Evolutionary conservation across 164 flowering plant genomes (phyloP).

Genomic region (Hamamelis virginiana): DNA sequence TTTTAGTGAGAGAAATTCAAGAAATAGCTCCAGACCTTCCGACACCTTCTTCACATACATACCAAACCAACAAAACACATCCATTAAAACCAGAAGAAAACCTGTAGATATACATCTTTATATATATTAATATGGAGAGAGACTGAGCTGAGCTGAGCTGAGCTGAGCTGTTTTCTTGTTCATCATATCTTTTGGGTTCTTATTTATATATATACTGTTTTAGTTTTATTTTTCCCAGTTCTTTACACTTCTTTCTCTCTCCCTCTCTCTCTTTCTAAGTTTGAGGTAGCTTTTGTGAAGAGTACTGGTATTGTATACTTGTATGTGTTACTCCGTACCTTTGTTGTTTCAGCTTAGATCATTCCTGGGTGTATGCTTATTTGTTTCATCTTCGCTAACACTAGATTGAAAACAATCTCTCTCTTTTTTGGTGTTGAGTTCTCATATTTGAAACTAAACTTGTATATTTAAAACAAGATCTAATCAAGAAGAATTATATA

Average conservation of each 20-base stretch:
- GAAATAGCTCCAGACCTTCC: slow-evolving; percentile 7
- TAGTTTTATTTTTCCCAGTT: too few relatives aligned
- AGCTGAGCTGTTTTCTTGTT: not conserved
- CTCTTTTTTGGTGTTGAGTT: not conserved
- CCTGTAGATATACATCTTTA: not conserved
- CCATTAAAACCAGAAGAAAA: not conserved
- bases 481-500: not conserved
- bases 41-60: slow-evolving; percentile 6
- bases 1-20: not conserved
- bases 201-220: too few relatives aligned
- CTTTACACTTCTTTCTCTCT: too few relatives aligned
- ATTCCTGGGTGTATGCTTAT: too few relatives aligned
- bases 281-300: too few relatives aligned
- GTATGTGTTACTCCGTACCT: too few relatives aligned
- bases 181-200: not conserved
- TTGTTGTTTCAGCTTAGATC: too few relatives aligned
- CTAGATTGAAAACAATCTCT: not conserved
- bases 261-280: too few relatives aligned
- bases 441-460: not conserved
- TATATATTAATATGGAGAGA: not conserved
- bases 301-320: too few relatives aligned
- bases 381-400: not conserved
- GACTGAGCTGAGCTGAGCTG: not conserved
- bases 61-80: slow-evolving; percentile 3
- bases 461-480: not conserved